Evolutionary conservation across 495 filamentous ascomycete genomes (phyloP).

Genomic region (Trichoderma virens): DNA sequence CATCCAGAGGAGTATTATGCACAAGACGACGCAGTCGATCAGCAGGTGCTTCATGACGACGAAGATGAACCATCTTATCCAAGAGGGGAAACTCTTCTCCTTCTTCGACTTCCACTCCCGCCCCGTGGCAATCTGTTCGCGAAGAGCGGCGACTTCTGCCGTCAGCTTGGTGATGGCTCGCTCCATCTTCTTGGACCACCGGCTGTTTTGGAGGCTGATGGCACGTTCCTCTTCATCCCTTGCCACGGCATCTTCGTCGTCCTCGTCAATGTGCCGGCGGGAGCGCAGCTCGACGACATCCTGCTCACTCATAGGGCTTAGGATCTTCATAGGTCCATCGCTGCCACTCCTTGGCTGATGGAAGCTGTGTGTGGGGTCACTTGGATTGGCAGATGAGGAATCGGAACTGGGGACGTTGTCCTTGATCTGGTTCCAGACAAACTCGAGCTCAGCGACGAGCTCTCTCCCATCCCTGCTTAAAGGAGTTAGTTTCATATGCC

Average conservation of each 20-base stretch:
- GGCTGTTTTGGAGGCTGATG: conserved; percentile 34
- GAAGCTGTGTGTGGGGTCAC: conserved; percentile 21
- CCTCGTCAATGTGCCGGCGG: conserved; percentile 27
- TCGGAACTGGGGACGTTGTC: conserved; percentile 63
- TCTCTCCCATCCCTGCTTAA: conserved; percentile 62
- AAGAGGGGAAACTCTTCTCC: conserved; percentile 54
- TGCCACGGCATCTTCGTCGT: conserved; percentile 23
- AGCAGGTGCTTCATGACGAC: conserved; percentile 62
- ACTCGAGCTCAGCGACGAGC: conserved; percentile 89
- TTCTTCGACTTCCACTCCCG: conserved; percentile 47
- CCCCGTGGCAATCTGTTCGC: conserved; percentile 77
- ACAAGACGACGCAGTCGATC: conserved; percentile 62
- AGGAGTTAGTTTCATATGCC: conserved; percentile 2
- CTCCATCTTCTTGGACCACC: conserved; percentile 80
- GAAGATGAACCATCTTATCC: conserved; percentile 67
- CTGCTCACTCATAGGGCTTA: conserved; percentile 74
- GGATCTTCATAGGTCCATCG: conserved; percentile 54
- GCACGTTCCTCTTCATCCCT: conserved; percentile 27
- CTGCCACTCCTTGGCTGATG: conserved; percentile 36
- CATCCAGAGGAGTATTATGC: conserved; percentile 70
- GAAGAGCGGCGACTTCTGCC: conserved; percentile 84
- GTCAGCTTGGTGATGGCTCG: conserved; percentile 82
- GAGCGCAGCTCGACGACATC: conserved; percentile 55
- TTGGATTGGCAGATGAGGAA: conserved; percentile 41
- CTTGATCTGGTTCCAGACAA: conserved; percentile 97